Conservation (phyloP, 2,329 filamentous ascomycete species). For the Ophiostoma himal-ulmi region DNA sequence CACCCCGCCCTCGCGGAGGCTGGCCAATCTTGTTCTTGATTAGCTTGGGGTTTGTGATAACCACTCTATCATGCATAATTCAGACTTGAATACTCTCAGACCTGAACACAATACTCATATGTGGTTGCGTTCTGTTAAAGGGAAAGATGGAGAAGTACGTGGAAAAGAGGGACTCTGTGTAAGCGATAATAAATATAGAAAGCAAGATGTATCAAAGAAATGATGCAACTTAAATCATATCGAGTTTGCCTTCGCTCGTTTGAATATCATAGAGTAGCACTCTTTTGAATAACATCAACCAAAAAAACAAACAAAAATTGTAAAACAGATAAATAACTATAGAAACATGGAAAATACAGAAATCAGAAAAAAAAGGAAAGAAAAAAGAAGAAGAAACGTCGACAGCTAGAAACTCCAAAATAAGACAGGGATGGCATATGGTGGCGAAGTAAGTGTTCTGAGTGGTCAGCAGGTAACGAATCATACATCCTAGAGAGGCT, state of each 20-base stretch:
- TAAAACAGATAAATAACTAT: neutral
- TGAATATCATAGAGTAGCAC: too few species aligned
- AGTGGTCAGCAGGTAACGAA: constrained; percentile 5
- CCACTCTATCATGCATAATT: too few species aligned
- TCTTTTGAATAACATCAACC: neutral
- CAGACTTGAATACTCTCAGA: too few species aligned
- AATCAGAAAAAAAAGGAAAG: neutral
- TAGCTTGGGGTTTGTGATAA: neutral
- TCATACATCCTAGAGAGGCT: neutral
- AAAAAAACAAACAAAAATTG: neutral
- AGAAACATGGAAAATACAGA: neutral
- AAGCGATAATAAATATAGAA: neutral
- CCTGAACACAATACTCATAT: too few species aligned
- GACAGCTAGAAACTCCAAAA: neutral
- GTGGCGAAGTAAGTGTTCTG: constrained; percentile 12
- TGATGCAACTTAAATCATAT: too few species aligned
- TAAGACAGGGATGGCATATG: neutral
- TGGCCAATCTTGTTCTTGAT: neutral
- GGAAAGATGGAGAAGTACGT: neutral
- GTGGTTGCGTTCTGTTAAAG: too few species aligned
- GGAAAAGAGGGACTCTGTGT: too few species aligned
- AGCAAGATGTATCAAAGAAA: neutral
- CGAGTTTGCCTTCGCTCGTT: too few species aligned
- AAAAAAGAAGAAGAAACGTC: neutral
- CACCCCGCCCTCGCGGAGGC: neutral